Base-by-base conservation (phyloP, 805 yeast species). In the Maudiozyma turicensis region DNA sequence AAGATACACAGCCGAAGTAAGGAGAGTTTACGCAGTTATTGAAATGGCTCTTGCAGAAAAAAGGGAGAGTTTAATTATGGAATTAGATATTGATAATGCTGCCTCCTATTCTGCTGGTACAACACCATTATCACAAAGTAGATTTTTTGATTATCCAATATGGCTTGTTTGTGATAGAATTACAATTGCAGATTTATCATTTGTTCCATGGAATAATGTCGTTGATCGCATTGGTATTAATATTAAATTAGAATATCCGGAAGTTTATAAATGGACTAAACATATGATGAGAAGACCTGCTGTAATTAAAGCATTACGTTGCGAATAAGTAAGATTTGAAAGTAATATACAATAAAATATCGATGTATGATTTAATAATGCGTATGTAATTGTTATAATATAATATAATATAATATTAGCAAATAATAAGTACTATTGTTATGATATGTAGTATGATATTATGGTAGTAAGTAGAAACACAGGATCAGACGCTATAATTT, bases 181-280 rank as follows among this genome's bases (percentile, higher is more conserved):
- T 45, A 78, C 96, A 1, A 81, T 90, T 43, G 97, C 97, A 2
- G 98, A 90, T 67, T 73, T 90, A 60, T 80, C 91, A 26, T 90
- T 90, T 70, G 95, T 90, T 31, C 95, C 98, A 13, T 90, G 98
- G 98, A 90, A 90, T 66, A 90, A 89, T 60, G 96, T 90, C 14
- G 95, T 90, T 48, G 95, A 86, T 64, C 75, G 95, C 59, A 85
- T 90, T 48, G 97, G 96, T 7, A 87, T 90, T 53, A 86, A 86
- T 59, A 77, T 90, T 59, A 84, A 84, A 64, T 76, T 78, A 32
- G 97, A 90, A 65, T 89, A 85, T 63, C 96, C 96, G 1, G 97
- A 90, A 69, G 96, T 89, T 44, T 89, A 86, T 72, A 87, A 87
- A 66, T 90, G 96, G 97, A 90, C 96, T 9, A 84, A 85, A 64